Conservation (phyloP, 2,329 filamentous ascomycete genomes). For the Phyllosticta citribraziliensis region DNA sequence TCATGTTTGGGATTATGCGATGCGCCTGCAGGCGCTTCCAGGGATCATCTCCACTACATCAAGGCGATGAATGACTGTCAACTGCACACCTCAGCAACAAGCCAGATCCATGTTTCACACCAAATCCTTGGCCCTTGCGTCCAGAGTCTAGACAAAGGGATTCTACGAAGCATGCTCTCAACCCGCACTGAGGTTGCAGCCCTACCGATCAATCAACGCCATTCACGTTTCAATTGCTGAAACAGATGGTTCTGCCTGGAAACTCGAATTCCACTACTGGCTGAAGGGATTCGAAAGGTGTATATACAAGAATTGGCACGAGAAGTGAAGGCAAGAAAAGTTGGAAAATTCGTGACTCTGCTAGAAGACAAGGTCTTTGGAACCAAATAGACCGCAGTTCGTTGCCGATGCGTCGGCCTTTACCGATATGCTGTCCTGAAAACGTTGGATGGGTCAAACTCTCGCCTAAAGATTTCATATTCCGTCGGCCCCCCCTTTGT, state of each 20-base stretch:
- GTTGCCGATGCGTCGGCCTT: background rate
- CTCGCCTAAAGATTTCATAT: conserved; percentile 30
- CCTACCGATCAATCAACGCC: background rate
- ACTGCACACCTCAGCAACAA: background rate
- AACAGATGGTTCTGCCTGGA: too few relatives aligned
- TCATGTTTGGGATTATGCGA: background rate
- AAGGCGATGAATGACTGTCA: background rate
- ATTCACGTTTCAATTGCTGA: background rate
- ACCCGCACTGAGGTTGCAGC: background rate
- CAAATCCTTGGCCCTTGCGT: background rate
- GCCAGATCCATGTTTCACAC: background rate
- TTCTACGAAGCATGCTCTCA: background rate
- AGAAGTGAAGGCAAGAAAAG: background rate
- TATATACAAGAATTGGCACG: background rate
- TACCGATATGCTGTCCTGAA: conserved; percentile 26
- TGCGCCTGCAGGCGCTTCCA: background rate
- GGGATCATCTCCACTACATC: background rate
- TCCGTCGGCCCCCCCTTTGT: conserved; percentile 26
- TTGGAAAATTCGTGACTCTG: background rate
- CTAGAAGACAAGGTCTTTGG: background rate
- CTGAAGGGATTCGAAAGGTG: background rate
- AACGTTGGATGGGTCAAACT: conserved; percentile 28
- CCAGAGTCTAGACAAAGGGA: background rate
- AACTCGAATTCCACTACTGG: too few relatives aligned
- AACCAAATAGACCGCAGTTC: background rate